Conservation (phyloP, 352 stramenopile genomes). For the Globisporangium takayamanum region DNA sequence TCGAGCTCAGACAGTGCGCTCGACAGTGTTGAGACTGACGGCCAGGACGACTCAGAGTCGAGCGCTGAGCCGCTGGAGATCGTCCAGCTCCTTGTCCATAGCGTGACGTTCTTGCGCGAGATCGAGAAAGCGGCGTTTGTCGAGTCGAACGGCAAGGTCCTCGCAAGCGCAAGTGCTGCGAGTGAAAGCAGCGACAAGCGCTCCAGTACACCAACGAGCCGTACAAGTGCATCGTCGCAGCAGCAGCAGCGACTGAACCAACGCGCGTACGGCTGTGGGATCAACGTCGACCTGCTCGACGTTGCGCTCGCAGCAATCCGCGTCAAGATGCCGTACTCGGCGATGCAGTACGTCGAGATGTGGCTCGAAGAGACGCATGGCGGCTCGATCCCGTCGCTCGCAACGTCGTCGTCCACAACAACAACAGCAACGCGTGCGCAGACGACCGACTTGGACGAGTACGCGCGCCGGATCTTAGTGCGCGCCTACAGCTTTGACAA, state of each 20-base stretch:
- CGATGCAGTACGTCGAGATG: conserved; percentile 88
- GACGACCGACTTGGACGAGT: conserved; percentile 22
- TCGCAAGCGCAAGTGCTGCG: conserved; percentile 10
- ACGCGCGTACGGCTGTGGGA: conserved; percentile 44
- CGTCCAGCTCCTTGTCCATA: conserved; percentile 71
- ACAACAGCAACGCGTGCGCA: conserved; percentile 6
- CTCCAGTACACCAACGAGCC: neutral
- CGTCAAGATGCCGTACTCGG: conserved; percentile 84
- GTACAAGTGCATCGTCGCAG: neutral
- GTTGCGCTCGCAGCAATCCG: conserved; percentile 55
- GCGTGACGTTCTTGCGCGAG: conserved; percentile 76
- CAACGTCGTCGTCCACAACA: conserved; percentile 8
- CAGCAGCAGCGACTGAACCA: conserved; percentile 17
- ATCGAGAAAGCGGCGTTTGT: conserved; percentile 70
- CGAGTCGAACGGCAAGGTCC: conserved; percentile 38
- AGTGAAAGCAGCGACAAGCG: conserved; percentile 2
- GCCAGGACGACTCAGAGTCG: neutral
- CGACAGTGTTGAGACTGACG: neutral
- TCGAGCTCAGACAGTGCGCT: neutral
- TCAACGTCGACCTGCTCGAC: conserved; percentile 58
- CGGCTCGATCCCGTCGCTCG: conserved; percentile 34
- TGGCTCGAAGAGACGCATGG: conserved; percentile 64
- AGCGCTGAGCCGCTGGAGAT: conserved; percentile 26
- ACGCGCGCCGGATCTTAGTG: conserved; percentile 48
- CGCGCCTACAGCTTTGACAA: conserved; percentile 57